A percentile compares a stretch with the other conserved stretches of the same genome.
These are phyloP conservation scores for Fusarium proliferatum DNA, from an alignment of 2,329 filamentous ascomycete species.

Conservation along the genomic window DNA sequence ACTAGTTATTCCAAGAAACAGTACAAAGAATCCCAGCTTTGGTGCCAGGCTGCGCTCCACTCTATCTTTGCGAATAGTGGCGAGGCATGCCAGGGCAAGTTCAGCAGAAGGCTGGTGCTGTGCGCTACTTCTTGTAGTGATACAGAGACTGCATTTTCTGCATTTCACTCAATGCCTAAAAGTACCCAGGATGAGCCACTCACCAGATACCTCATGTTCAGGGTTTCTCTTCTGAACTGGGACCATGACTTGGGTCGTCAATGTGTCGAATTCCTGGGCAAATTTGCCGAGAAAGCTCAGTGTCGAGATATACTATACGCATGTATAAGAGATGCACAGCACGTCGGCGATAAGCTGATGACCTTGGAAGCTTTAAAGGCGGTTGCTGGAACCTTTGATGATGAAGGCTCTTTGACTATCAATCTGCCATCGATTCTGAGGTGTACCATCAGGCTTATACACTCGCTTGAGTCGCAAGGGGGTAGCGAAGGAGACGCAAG, in stretches of 20 bases:
- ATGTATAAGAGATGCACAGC: conserved; percentile 81
- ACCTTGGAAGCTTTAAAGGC: conserved; percentile 56
- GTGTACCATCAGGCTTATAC: conserved; percentile 65
- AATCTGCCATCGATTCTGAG: conserved; percentile 54
- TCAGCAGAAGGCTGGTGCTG: conserved; percentile 77
- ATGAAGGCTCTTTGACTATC: conserved; percentile 27
- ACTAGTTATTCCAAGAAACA: conserved; percentile 63
- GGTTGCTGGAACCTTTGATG: conserved; percentile 45
- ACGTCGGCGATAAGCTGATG: conserved; percentile 69
- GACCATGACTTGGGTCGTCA: conserved; percentile 69
- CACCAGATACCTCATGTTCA: conserved; percentile 81
- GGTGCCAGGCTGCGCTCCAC: conserved; percentile 78
- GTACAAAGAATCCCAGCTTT: conserved; percentile 68
- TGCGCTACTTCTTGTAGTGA: conserved; percentile 68
- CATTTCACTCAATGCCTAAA: conserved; percentile 70
- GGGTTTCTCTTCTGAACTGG: conserved; percentile 69
- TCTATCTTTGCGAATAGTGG: conserved; percentile 73
- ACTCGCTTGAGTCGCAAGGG: conserved; percentile 54
- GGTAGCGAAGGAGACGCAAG: conserved; percentile 1
- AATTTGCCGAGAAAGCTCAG: conserved; percentile 60
- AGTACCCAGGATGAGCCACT: conserved; percentile 68
- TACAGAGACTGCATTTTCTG: conserved; percentile 35
- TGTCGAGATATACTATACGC: conserved; percentile 76
- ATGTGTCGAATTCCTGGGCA: conserved; percentile 71
- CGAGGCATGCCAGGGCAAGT: conserved; percentile 73